A percentile compares a stretch with the other conserved stretches of the same genome.
Conservation (phyloP, 768 basidiomycete genomes). For the Leccinum disarticulatum region DNA sequence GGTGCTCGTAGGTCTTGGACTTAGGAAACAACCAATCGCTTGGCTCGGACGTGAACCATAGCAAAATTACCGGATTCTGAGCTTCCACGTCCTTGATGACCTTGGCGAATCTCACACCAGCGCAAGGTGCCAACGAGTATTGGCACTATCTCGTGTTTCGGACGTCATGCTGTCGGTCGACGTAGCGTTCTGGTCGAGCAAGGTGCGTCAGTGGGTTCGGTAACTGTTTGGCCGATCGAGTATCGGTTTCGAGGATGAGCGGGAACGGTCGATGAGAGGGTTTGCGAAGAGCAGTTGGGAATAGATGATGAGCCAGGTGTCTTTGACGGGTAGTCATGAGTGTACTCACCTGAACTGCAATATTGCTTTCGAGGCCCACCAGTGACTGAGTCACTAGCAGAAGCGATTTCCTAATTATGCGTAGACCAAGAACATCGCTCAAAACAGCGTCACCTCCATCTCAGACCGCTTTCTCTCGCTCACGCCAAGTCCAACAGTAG, state of each 20-base stretch:
- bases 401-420: too few relatives aligned
- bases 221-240: constrained; percentile 38
- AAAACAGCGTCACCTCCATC: too few relatives aligned
- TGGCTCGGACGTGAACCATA: constrained; percentile 84
- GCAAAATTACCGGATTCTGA: constrained; percentile 87
- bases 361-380: too few relatives aligned
- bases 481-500: too few relatives aligned
- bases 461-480: too few relatives aligned
- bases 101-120: constrained; percentile 41
- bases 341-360: too few relatives aligned
- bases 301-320: constrained; percentile 61
- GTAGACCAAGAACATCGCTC: too few relatives aligned
- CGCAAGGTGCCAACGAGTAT: constrained; percentile 49
- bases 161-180: constrained; percentile 69
- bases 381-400: too few relatives aligned
- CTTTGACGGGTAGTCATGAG: too few relatives aligned
- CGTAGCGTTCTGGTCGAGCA: constrained; percentile 63
- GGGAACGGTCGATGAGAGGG: constrained; percentile 71
- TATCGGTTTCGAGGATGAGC: constrained; percentile 73
- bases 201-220: constrained; percentile 50
- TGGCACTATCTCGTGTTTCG: constrained; percentile 64
- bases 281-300: constrained; percentile 80
- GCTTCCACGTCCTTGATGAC: constrained; percentile 63
- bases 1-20: neutral
- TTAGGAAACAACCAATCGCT: constrained; percentile 78